Evolutionary conservation across 1,139 yeast genomes (phyloP), one percentile per base, ranked within the genome.

Genomic region (Yamadazyma spencermartinsiae): DNA sequence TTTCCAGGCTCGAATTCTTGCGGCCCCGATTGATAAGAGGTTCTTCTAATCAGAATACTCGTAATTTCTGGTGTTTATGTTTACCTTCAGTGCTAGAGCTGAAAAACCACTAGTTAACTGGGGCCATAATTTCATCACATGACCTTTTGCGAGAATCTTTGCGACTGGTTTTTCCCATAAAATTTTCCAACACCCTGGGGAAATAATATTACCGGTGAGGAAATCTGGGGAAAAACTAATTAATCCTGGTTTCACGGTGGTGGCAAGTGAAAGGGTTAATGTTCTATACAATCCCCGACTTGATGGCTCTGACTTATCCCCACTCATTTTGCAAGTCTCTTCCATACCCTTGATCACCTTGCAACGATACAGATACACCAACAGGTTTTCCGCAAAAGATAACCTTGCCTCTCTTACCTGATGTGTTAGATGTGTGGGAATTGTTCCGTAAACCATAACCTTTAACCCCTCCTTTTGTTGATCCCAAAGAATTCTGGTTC

Each of bases 161-260:
- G 37, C 37, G 37, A 3, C 11, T 3, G 12, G 11, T 11, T 15
- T 29, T 34, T 34, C 24, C 37, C 37, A 26, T 14, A 18, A 17
- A 26, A 11, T 34, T 34, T 34, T 21, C 37, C 33, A 29, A 18
- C 14, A 4, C 23, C 12, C 9, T n/a, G 11, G 6, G 4, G 10
- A 12, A 12, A 11, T 4, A 12, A 5, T 7, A 15, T 12, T 4
- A 11, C 11, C 12, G n/a, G n/a, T 15, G 25, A 19, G 17, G 31
- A 29, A 34, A 34, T 34, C 37, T 34, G 37, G 37, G 37, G 37
- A 29, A 29, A 29, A 6, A n/a, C 20, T 12, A 4, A n/a, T 7
- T 5, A 18, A 19, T n/a, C 26, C 15, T 10, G 15, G 3, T n/a
- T 6, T n/a, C 7, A 17, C 16, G 10, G 34, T 26, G 11, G 23